Base-by-base conservation (phyloP, 73 alveolate species). In the Blepharisma stoltei region DNA sequence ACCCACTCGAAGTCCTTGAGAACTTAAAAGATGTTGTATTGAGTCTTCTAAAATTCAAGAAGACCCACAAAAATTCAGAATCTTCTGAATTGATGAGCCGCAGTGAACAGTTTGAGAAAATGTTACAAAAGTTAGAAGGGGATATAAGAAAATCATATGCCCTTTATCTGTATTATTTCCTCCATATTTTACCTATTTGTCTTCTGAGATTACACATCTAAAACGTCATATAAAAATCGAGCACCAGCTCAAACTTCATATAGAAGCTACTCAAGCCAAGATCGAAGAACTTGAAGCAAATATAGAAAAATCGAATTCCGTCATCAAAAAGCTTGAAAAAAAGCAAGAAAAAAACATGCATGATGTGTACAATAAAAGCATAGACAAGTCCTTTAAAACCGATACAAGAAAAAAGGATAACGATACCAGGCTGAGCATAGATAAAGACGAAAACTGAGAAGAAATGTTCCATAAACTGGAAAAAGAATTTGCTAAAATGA, bases 61-160 rank as follows among this genome's bases (percentile, higher is more conserved):
- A 25, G 23, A 38, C 14, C 73, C 23, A 20, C 73, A 60, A 25
- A 25, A 9, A 14, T 1, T 20, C 73, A 2, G 73, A 60, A 2
- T 14, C 14, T 8, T n/a, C 73, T 14, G 73, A 60, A 60, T 38
- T 60, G 38, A 38, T 38, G n/a, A 4, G 5, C 14, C 14, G 73
- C n/a, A 18, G 46, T 20, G 73, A 60, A 38, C 73, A 60, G 73
- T 60, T 60, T 60, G 73, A 60, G 23, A 60, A 60, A 8, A 60
- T 60, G 73, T 25, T 60, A 14, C 73, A 60, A 25, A 83, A 86
- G 65, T 83, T 88, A 55, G 98, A 93, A 81, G 94, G 88, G 6
- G 98, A 93, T 70, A 84, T 93, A 50, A 77, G 98, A 70, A 92
- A 86, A n/a, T n/a, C n/a, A n/a, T n/a, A n/a, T n/a, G n/a, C n/a